Conservation (phyloP, 1,284 basidiomycete species). For the Cystobasidium slooffiae region DNA sequence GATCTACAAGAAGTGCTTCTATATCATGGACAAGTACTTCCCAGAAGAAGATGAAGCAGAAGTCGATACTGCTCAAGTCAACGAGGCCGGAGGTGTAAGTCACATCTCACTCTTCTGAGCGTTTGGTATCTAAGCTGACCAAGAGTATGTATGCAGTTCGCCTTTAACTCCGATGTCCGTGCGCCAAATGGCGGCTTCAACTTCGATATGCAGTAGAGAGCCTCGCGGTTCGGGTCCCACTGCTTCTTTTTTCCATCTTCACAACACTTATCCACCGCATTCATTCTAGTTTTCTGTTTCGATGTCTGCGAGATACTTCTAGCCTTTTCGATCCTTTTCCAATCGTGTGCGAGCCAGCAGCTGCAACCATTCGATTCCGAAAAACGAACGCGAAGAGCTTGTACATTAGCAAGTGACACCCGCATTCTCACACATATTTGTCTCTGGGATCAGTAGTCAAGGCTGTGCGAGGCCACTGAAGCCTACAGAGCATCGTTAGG, state of each 20-base stretch:
- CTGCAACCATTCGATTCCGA: no score
- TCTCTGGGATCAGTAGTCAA: slow-evolving; percentile 1
- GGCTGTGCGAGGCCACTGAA: slow-evolving; percentile 1
- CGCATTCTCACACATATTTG: background rate
- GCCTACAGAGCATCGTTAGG: background rate
- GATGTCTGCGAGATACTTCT: background rate
- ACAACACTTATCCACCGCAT: no score
- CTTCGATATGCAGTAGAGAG: slow-evolving; percentile 63
- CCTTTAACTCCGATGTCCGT: slow-evolving; percentile 68
- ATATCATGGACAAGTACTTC: slow-evolving; percentile 83
- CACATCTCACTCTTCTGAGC: background rate
- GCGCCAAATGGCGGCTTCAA: slow-evolving; percentile 94
- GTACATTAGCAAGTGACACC: background rate
- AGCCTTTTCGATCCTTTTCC: no score
- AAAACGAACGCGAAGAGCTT: background rate
- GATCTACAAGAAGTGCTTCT: slow-evolving; percentile 99
- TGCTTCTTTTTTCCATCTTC: no score
- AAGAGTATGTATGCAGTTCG: slow-evolving; percentile 64
- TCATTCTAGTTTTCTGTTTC: no score
- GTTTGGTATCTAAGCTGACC: background rate
- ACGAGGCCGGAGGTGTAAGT: slow-evolving; percentile 68
- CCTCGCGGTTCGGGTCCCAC: background rate
- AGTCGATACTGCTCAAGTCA: slow-evolving; percentile 78
- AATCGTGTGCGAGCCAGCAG: no score
- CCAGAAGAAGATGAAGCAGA: slow-evolving; percentile 67